Percentiles rank a stretch among this genome's conserved stretches.
phyloP scores from a whole-genome alignment of 345 rosid genomes.

The Eucalyptus shirleyi region DNA sequence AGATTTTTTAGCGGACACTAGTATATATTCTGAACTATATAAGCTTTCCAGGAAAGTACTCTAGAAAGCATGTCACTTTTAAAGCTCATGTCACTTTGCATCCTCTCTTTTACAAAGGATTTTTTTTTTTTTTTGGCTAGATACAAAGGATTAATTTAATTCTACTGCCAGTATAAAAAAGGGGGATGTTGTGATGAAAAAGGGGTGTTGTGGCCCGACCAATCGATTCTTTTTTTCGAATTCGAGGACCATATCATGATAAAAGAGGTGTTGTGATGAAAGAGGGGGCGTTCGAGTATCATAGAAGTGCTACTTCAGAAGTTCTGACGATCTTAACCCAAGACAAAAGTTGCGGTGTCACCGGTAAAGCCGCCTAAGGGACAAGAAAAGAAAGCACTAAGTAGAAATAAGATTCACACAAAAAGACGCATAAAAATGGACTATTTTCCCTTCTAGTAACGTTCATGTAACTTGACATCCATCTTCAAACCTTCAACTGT shows the following conservation, averaged over 20 bases:
- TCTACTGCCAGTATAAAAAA: not conserved
- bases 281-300: not conserved
- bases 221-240: not conserved
- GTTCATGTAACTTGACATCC: conserved; percentile 31
- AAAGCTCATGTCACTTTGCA: not conserved
- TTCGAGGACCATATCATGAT: not conserved
- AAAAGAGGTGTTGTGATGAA: not conserved
- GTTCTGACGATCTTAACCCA: not conserved
- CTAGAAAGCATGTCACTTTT: no score
- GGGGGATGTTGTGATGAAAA: not conserved
- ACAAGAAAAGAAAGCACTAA: not conserved
- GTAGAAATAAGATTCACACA: not conserved
- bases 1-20: no score
- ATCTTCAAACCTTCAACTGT: conserved; percentile 27
- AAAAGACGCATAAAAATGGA: not conserved
- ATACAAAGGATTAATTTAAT: not conserved
- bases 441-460: not conserved
- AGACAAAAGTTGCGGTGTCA: not conserved
- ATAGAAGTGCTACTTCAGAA: not conserved
- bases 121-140: no score
- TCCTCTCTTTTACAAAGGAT: not conserved
- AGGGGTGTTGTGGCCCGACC: not conserved
- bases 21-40: not conserved
- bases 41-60: not conserved
- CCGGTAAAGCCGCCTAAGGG: not conserved